Percentiles rank a stretch among this genome's conserved stretches.
Conservation (phyloP, 2,329 filamentous ascomycete genomes). For the Trichoderma sp. region DNA sequence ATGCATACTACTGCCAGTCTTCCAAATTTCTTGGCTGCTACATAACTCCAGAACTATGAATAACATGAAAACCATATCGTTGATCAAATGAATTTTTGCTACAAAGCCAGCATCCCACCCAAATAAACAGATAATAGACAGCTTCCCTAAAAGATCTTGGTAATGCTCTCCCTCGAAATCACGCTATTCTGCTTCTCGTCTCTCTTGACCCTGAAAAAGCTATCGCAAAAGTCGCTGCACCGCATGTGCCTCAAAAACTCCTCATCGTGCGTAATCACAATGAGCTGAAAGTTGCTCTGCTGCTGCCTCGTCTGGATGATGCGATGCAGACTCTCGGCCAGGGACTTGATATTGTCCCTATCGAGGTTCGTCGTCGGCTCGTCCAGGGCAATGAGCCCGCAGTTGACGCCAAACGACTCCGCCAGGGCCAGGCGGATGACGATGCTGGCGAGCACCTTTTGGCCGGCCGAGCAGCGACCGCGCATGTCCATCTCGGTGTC, state of each 20-base stretch:
- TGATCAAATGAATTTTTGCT: neutral
- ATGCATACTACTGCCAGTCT: neutral
- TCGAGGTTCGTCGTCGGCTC: slow-evolving; percentile 98
- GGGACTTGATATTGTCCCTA: slow-evolving; percentile 86
- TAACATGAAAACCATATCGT: neutral
- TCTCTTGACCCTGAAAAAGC: slow-evolving; percentile 83
- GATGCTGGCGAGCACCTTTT: slow-evolving; percentile 95
- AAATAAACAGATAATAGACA: neutral
- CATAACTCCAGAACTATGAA: neutral
- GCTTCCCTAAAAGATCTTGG: slow-evolving; percentile 43
- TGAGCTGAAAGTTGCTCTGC: slow-evolving; percentile 95
- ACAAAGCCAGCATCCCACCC: neutral
- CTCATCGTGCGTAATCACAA: slow-evolving; percentile 98
- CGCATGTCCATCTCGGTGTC: slow-evolving; percentile 99
- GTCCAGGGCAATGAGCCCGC: slow-evolving; percentile 93
- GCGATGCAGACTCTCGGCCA: slow-evolving; percentile 80
- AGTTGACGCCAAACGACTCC: slow-evolving; percentile 95
- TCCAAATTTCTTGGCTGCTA: neutral
- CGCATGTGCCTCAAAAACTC: slow-evolving; percentile 93
- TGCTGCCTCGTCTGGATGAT: slow-evolving; percentile 83
- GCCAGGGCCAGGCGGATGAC: slow-evolving; percentile 95
- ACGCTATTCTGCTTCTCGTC: slow-evolving; percentile 84
- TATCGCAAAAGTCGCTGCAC: slow-evolving; percentile 88
- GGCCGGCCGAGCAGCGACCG: slow-evolving; percentile 91
- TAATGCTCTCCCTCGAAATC: slow-evolving; percentile 71